Base-by-base conservation (phyloP, 1,139 yeast species). In the Torulaspora pretoriensis region DNA sequence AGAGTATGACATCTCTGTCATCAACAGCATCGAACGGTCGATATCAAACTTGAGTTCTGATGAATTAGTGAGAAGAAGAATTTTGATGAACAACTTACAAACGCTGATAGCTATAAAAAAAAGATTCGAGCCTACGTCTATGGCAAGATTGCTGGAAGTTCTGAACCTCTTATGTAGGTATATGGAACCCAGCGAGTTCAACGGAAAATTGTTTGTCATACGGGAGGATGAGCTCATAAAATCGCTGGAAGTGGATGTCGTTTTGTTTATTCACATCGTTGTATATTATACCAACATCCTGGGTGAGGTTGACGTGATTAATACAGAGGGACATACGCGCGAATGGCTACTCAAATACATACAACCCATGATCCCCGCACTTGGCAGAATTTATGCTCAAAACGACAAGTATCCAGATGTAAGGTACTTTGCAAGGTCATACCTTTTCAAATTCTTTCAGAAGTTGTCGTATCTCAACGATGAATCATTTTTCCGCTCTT, bases 1-100 rank as follows among this genome's bases (percentile, higher is more conserved):
- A 3, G 29, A 45, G 0, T 56, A 64, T 0, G 50, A 56, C 3
- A 48, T 65, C 8, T 49, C 46, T 7, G 45, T 67, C 2, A 55
- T 65, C 5, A 62, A 54, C 46, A 61, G 57, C 22, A 57, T 68
- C 24, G 72, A 68, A 37, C 53, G 46, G 2, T 43, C 63, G 1
- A 48, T 66, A 25, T 38, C 40, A 17, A 38, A 30, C 1, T 48
- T 68, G 32, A 33, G 55, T 4, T 35, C 50, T 3, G 66, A 67
- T 45, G 60, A 54, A 24, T 44, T 63, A 31, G 54, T 67, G 3
- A 50, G 68, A 39, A 56, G 64, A 36, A 54, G 64, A 16, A 41
- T 68, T 1, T 43, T 68, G 10, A 51, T 45, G 1, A 55, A 61
- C 33, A 63, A 63, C 23, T 22, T 49, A 1, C 47, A 51, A 0